Percentiles rank a stretch among this genome's conserved stretches.
These are phyloP conservation scores for Alternaria angustiovoidea DNA, from an alignment of 2,329 filamentous ascomycete genomes.

Conservation along the genomic window DNA sequence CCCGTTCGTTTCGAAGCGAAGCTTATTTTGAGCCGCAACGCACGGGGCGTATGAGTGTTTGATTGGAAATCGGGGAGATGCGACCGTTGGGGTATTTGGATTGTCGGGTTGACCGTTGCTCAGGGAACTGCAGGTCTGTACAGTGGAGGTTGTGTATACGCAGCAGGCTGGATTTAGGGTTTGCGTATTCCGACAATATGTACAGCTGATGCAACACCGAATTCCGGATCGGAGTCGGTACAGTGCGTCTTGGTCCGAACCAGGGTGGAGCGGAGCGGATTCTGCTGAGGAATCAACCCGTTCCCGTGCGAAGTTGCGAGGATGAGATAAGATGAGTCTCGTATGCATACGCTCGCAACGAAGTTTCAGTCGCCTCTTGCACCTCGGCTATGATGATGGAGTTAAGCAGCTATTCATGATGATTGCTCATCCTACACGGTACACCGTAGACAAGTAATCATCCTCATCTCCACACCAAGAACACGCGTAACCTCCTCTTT, in stretches of 20 bases:
- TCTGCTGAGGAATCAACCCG: conserved; percentile 1
- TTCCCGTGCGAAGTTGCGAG: not conserved
- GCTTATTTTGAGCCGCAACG: conserved; percentile 13
- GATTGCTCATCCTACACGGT: no score
- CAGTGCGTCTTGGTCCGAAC: not conserved
- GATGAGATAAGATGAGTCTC: conserved; percentile 1
- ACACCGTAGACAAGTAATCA: not conserved
- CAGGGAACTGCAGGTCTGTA: not conserved
- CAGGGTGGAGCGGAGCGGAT: conserved; percentile 6
- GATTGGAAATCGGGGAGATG: not conserved
- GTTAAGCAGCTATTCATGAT: not conserved
- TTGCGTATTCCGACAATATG: not conserved
- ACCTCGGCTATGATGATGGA: not conserved
- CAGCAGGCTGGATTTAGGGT: not conserved
- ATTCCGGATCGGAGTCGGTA: conserved; percentile 6
- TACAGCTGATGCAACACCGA: not conserved
- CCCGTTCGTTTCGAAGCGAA: conserved; percentile 19
- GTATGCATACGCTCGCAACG: not conserved
- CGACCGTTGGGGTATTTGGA: not conserved
- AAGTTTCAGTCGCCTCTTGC: not conserved
- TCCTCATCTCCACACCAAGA: not conserved
- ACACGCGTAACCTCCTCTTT: conserved; percentile 1
- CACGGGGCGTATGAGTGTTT: not conserved
- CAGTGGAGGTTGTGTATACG: not conserved
- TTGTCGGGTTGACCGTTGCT: not conserved